Conservation (phyloP, 73 alveolate genomes). For the Effrenium voratum region DNA sequence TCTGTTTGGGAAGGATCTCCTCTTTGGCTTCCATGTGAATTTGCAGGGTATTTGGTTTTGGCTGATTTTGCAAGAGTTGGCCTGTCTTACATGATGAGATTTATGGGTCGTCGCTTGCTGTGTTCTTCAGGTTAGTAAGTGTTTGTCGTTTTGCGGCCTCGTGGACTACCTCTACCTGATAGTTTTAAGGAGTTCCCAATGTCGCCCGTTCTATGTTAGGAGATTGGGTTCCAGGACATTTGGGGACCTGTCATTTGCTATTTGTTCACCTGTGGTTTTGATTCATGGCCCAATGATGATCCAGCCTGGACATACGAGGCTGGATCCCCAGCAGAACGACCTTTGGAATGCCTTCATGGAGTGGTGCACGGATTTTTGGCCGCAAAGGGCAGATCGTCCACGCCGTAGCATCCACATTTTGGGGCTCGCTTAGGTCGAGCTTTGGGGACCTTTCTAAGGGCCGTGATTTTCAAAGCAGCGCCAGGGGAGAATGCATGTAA, state of each 20-base stretch:
- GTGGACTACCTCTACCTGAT: not conserved
- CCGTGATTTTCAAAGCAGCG: no score
- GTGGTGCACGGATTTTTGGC: slow-evolving; percentile 4
- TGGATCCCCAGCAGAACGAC: not conserved
- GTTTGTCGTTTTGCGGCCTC: not conserved
- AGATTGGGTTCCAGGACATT: not conserved
- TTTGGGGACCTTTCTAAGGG: no score
- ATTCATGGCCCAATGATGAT: not conserved
- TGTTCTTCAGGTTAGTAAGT: not conserved
- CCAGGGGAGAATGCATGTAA: no score
- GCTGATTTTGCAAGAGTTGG: not conserved
- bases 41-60: not conserved
- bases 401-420: no score
- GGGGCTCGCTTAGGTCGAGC: no score
- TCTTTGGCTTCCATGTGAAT: not conserved
- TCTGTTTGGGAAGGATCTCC: not conserved
- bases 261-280: not conserved
- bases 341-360: not conserved
- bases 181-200: not conserved
- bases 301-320: not conserved
- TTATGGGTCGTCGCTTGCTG: no score
- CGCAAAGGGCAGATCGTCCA: no score
- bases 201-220: not conserved
- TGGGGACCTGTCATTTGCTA: not conserved
- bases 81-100: not conserved